Base-by-base conservation (phyloP, 2,329 filamentous ascomycete species). In the Aspergillus sp. region DNA sequence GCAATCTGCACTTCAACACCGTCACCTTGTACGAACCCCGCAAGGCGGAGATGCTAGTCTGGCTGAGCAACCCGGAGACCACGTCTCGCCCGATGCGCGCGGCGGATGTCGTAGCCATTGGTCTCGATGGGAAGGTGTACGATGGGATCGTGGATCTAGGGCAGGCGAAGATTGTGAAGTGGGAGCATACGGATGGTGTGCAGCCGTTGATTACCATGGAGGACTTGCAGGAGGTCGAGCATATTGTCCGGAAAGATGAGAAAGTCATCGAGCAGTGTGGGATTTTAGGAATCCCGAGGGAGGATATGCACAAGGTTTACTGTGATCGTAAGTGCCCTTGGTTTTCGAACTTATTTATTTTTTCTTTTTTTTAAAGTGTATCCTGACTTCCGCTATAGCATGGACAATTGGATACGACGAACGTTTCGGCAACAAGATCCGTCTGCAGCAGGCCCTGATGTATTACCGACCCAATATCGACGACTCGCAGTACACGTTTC, bases 401-500 rank as follows among this genome's bases (percentile, higher is more conserved):
- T 96, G 90, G 90, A 94, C 90, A 1, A 94, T 96, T 66, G 90
- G 90, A 42, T 94, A 88, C 63, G 90, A 96, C 58, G 87, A 94
- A 71, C 83, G 90, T 40, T 93, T 89, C 59, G 90, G 89, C 51
- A 91, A 72, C 63, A 74, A 74, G 39, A 75, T 88, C 39, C 82
- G 90, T 46, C 79, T 95, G 3, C 90, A 96, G 69, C 90, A 96
- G 70, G 90, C 88, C 2, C 74, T 96, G 46, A 94, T 95, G 88
- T 96, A 96, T 74, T 96, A 94, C 68, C 82, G 90, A 10, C 89
- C 89, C 3, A 77, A 91, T 57, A 61, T 85, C 12, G 89, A 95
- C 60, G 86, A 91, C 70, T 88, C 81, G 66, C 90, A 95, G 70
- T 96, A 96, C 68, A 85, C 86, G 35, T 95, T 84, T 62, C 90